These are phyloP conservation scores for Phytophthora meadii DNA, from an alignment of 352 stramenopile species.

Conservation along the genomic window DNA sequence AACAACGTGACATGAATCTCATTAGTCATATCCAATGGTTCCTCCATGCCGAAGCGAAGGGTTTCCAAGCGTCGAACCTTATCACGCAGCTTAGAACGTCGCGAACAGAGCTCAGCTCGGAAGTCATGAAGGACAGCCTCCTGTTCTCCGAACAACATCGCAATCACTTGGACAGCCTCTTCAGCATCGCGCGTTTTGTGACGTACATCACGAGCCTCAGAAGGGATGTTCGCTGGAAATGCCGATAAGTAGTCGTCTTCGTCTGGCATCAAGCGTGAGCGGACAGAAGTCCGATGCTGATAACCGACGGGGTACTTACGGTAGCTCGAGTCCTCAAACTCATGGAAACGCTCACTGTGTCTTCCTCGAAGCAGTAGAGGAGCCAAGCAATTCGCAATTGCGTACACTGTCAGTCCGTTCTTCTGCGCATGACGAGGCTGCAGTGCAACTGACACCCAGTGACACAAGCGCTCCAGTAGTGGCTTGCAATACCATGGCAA, in stretches of 20 bases:
- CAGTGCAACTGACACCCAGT: conserved; percentile 68
- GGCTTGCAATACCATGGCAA: conserved; percentile 85
- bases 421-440: conserved; percentile 65
- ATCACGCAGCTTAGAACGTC: conserved; percentile 53
- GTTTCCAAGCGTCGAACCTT: conserved; percentile 76
- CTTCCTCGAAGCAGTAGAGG: conserved; percentile 66
- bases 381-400: conserved; percentile 68
- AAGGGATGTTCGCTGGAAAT: conserved; percentile 44
- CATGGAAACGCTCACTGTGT: conserved; percentile 62
- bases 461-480: conserved; percentile 73
- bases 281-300: conserved; percentile 57
- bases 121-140: conserved; percentile 63
- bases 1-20: conserved; percentile 58
- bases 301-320: conserved; percentile 82
- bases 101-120: conserved; percentile 56
- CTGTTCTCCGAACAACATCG: conserved; percentile 72
- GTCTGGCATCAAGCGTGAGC: conserved; percentile 59
- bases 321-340: conserved; percentile 68
- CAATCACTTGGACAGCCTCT: conserved; percentile 70
- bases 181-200: conserved; percentile 71
- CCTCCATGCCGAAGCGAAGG: conserved; percentile 77
- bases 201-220: conserved; percentile 52
- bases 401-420: conserved; percentile 75
- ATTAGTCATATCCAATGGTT: conserved; percentile 67
- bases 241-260: conserved; percentile 46